Evolutionary conservation across 2,329 filamentous ascomycete genomes (phyloP), one percentile per base, ranked within the genome.

Genomic region (Dactylellina leptospora): DNA sequence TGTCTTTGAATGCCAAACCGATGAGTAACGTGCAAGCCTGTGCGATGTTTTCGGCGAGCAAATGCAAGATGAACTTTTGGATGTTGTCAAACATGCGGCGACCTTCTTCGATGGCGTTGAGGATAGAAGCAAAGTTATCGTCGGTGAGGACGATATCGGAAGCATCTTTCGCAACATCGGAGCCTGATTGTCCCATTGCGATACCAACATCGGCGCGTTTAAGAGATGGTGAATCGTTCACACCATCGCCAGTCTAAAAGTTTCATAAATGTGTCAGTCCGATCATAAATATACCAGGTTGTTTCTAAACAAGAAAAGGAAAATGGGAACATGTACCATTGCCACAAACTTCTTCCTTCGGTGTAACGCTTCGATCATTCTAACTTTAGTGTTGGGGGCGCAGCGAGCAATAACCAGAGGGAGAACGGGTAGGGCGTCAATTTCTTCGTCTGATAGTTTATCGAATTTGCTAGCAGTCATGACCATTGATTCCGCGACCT

Each of bases 71-170:
- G 77, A 95, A 95, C 61, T 93, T 93, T 77, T 95, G 90, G 74
- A 95, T 92, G 77, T 95, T 95, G 80, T 93, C 90, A 78, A 93
- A 93, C 83, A 93, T 92, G 76, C 91, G 85, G 11, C 91, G 86
- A 13, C 91, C 91, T 80, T 95, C 90, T 75, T 90, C 89, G 74
- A 95, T 90, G 5, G 91, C 90, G 36, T 90, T 86, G 18, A 93
- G 88, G 74, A 96, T 95, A 1, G 88, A 90, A 75, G 92, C 90
- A 80, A 96, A 96, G 81, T 93, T 93, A 81, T 95, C 91, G 78
- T 95, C 90, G 0, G 90, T 88, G 18, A 90, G 80, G 11, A 90
- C 86, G 64, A 90, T 86, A 75, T 90, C 79, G 76, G 90, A 82
- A 78, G 85, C 79, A 44, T 89, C 90, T 79, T 95, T 96, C 73